Percentiles rank a stretch among this genome's conserved stretches.
phyloP scores from a whole-genome alignment of 768 basidiomycete species.

The Sarcodon aspratus region DNA sequence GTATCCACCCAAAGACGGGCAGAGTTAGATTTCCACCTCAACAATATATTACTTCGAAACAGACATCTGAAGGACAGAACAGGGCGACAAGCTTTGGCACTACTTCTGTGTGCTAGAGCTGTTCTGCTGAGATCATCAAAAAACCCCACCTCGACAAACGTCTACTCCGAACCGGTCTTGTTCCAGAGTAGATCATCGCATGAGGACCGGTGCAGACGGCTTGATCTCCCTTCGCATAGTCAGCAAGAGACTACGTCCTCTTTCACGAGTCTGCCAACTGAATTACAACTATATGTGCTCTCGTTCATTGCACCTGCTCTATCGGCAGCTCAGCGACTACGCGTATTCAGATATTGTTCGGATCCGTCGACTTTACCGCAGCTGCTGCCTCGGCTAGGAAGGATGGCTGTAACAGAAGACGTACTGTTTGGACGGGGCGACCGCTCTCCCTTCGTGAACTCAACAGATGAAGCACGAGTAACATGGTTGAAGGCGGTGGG shows the following conservation, averaged over 20 bases:
- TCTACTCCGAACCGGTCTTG: background rate
- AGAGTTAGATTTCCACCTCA: constrained; percentile 46
- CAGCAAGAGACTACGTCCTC: constrained; percentile 13
- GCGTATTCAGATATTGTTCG: constrained; percentile 41
- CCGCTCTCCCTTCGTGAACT: constrained; percentile 10
- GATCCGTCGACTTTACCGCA: constrained; percentile 32
- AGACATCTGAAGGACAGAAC: constrained; percentile 23
- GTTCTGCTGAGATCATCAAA: constrained; percentile 30
- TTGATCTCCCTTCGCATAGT: background rate
- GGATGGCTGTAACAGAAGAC: constrained; percentile 23
- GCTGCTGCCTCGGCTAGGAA: constrained; percentile 9
- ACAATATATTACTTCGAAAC: constrained; percentile 22
- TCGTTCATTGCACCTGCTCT: constrained; percentile 46
- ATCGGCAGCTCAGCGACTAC: constrained; percentile 41
- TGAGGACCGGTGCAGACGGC: constrained; percentile 3
- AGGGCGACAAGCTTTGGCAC: constrained; percentile 33
- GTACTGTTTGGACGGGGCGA: constrained; percentile 16
- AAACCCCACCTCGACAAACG: background rate
- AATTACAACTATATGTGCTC: constrained; percentile 46
- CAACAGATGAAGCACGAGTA: constrained; percentile 28
- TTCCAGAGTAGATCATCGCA: constrained; percentile 5
- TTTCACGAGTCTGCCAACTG: constrained; percentile 37
- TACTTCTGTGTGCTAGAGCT: constrained; percentile 38
- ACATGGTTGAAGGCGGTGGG: constrained; percentile 35
- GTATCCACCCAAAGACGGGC: constrained; percentile 93